Evolutionary conservation across 148 eudicot species (phyloP).

Genomic region (Persicaria tinctoria): DNA sequence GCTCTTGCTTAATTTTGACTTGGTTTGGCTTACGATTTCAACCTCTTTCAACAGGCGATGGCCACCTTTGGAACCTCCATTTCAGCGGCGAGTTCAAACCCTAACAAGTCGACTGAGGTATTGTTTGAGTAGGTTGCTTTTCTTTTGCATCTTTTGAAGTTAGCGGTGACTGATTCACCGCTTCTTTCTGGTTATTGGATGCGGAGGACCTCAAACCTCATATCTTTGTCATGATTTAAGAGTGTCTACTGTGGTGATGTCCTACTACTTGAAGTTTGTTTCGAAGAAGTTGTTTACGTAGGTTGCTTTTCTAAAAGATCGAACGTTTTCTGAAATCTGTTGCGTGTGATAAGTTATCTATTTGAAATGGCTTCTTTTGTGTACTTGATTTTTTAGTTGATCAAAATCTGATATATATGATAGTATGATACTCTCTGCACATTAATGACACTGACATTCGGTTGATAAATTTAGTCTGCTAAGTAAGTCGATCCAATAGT

Average conservation of each 20-base stretch:
- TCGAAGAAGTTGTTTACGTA: not conserved
- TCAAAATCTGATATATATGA: not conserved
- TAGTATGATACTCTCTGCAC: not conserved
- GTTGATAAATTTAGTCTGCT: not conserved
- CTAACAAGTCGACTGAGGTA: conserved; percentile 13
- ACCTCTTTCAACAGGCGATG: not conserved
- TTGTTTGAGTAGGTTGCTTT: not conserved
- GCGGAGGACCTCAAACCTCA: not conserved
- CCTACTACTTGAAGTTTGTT: not conserved
- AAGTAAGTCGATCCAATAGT: not conserved
- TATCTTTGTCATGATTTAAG: not conserved
- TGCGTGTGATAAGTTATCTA: not conserved
- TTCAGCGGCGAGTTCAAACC: conserved; percentile 8
- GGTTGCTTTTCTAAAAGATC: not conserved
- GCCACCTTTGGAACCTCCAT: conserved; percentile 4
- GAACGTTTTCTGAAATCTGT: not conserved
- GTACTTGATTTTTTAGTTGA: not conserved
- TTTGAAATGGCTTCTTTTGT: not conserved
- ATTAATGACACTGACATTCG: not conserved
- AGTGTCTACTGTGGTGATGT: too few relatives aligned
- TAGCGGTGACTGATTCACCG: not conserved
- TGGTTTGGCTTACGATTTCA: not conserved
- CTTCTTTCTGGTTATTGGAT: not conserved
- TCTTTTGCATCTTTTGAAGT: not conserved
- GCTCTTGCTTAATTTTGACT: too few relatives aligned